These are phyloP conservation scores for Tubosaeta brunneosetosa DNA, from an alignment of 768 basidiomycete species.

Conservation along the genomic window DNA sequence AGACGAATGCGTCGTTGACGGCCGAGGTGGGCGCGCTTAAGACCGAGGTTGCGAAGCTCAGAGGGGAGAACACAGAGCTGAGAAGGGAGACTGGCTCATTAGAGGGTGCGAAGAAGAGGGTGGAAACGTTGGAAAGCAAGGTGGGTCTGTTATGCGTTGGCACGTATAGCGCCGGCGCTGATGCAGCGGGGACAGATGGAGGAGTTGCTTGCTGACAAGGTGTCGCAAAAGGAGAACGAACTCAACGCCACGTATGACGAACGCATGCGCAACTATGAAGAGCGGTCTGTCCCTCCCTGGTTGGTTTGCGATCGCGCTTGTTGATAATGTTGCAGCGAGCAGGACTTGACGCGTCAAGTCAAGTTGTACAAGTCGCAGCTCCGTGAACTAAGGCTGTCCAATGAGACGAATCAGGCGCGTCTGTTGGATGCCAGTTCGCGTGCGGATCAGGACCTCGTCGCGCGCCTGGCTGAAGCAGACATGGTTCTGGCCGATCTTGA, in stretches of 20 bases:
- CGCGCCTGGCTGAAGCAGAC: conserved; percentile 89
- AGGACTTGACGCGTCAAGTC: conserved; percentile 89
- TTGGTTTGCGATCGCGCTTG: not conserved
- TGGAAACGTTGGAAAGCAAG: conserved; percentile 80
- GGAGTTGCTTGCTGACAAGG: conserved; percentile 82
- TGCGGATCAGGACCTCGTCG: conserved; percentile 90
- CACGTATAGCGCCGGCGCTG: not conserved
- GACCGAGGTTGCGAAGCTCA: conserved; percentile 62
- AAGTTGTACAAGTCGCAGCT: conserved; percentile 85
- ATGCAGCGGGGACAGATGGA: conserved; percentile 70
- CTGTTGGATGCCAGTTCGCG: conserved; percentile 87
- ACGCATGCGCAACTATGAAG: conserved; percentile 91
- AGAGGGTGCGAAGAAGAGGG: conserved; percentile 70
- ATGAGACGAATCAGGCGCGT: conserved; percentile 90
- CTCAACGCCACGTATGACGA: conserved; percentile 97
- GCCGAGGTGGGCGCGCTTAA: conserved; percentile 78
- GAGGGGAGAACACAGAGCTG: conserved; percentile 80
- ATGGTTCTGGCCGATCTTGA: conserved; percentile 94
- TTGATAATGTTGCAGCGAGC: conserved; percentile 56
- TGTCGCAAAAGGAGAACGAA: conserved; percentile 92
- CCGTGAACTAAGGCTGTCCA: conserved; percentile 82
- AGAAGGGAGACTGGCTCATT: conserved; percentile 62
- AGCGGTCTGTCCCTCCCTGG: conserved; percentile 53
- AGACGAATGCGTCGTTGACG: conserved; percentile 20
- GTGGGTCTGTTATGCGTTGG: conserved; percentile 34